Base-by-base conservation (phyloP, 768 basidiomycete species). In the Podaxis sp. region DNA sequence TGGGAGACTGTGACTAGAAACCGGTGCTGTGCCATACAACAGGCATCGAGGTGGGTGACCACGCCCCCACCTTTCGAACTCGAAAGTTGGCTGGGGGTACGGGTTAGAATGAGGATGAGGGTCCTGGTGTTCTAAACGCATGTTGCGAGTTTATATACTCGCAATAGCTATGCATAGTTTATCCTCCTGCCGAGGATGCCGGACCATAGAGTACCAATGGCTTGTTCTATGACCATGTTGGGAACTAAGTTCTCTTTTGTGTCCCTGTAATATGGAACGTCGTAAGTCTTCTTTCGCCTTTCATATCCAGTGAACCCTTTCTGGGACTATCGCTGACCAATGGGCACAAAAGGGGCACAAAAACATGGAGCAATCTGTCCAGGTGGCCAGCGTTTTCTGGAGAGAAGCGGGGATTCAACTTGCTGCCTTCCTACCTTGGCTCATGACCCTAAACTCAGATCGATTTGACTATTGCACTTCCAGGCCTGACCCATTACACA, bases 381-480 rank as follows among this genome's bases (percentile, higher is more conserved):
- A 27, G 51, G 47, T 48, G 25, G 47, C 25, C 47, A 48, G 47
- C 25, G 4, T n/a, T 37, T 36, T 52, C 16, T 11, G 51, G 51
- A 53, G 51, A 54, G 52, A 38, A 54, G 52, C 36, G 52, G 37
- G n/a, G 21, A 18, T 10, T 21, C 14, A 53, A 37, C 21, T 37
- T n/a, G 37, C 37, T 21, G 21, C 52, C 36, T 54, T 54, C 52
- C 52, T 54, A 54, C 52, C 52, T 38, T 54, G 52, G 52, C 18
- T 54, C 6, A 21, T 23, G 28, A 42, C 11, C 14, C n/a, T 44
- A 16, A 32, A 32, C 6, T 18, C 47, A 48, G 52, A 35, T 38
- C 21, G 25, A 16, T 37, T 54, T 37, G 13, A 13, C 50, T 27
- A 51, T 32, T 13, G 6, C 27, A 21, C 10, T 2, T 48, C 21